Base-by-base conservation (phyloP, 73 alveolate genomes). In the Halteria grandinella region DNA sequence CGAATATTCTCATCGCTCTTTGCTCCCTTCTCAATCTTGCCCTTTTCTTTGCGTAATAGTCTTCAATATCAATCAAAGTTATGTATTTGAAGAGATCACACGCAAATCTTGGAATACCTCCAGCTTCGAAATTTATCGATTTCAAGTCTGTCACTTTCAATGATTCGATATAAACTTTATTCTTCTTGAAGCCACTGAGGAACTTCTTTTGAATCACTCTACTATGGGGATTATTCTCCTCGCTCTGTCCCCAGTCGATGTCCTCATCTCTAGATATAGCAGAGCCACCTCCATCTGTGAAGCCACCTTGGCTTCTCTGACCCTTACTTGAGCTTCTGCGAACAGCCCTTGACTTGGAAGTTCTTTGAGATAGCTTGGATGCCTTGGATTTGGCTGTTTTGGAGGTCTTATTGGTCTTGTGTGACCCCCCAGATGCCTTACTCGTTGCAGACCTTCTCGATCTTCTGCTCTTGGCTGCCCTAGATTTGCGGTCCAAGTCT, bases 191-290 rank as follows among this genome's bases (percentile, higher is more conserved):
- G 4, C 69, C 63, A 15, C 24, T 45, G 2, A 66, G 37, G 18
- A 66, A 41, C 15, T 66, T n/a, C 29, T 47, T 66, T n/a, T 66
- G 69, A 10, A 66, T 66, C 1, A 47, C 32, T 25, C 32, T 47
- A 25, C 47, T 29, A 27, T 66, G 80, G 10, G 80, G 80, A 28
- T 66, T 66, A 41, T 66, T 66, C 23, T 41, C 29, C 39, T n/a
- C n/a, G n/a, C n/a, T n/a, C n/a, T n/a, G n/a, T n/a, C n/a, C n/a
- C n/a, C n/a, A n/a, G n/a, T n/a, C n/a, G n/a, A n/a, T n/a, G n/a
- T n/a, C n/a, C n/a, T n/a, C n/a, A n/a, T n/a, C n/a, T n/a, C n/a
- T n/a, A n/a, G n/a, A n/a, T n/a, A n/a, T n/a, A n/a, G 43, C 80
- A 12, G 80, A 66, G 3, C 47, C 80, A 25, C 45, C 80, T 1